Conservation (phyloP, 495 filamentous ascomycete genomes). For the Penicillium odoratum region DNA sequence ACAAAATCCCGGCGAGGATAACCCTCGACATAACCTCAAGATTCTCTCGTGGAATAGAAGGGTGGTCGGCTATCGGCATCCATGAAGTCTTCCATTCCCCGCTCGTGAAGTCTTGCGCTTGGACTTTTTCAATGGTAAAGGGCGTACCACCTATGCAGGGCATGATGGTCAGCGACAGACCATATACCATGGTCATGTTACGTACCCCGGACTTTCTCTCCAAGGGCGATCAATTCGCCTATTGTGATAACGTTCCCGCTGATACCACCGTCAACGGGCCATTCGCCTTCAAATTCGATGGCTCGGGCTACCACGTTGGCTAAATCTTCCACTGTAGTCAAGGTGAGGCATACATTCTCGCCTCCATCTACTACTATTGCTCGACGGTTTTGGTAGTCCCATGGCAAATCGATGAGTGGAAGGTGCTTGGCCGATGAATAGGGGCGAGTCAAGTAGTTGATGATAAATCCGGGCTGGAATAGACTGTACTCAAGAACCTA, state of each 20-base stretch:
- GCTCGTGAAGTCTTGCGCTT: slow-evolving; percentile 44
- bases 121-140: slow-evolving; percentile 47
- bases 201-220: slow-evolving; percentile 52
- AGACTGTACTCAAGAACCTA: slow-evolving; percentile 59
- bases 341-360: slow-evolving; percentile 42
- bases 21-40: slow-evolving; percentile 29
- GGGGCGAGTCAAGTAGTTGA: slow-evolving; percentile 54
- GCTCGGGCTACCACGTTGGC: slow-evolving; percentile 48
- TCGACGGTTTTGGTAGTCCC: slow-evolving; percentile 52
- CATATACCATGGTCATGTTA: not conserved
- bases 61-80: slow-evolving; percentile 41
- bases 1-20: slow-evolving; percentile 39
- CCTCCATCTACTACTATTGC: slow-evolving; percentile 49
- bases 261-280: slow-evolving; percentile 57
- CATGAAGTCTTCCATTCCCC: slow-evolving; percentile 48
- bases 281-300: slow-evolving; percentile 55
- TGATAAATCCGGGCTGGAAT: slow-evolving; percentile 57
- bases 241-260: slow-evolving; percentile 44
- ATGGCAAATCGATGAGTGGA: slow-evolving; percentile 31
- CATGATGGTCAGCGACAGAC: not conserved
- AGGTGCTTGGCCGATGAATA: slow-evolving; percentile 53
- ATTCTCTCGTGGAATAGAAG: slow-evolving; percentile 43
- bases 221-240: slow-evolving; percentile 44
- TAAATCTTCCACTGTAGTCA: slow-evolving; percentile 49
- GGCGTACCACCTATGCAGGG: slow-evolving; percentile 25